Percentiles rank a stretch among this genome's conserved stretches.
These are phyloP conservation scores for Sistotremastrum niveocremeum DNA, from an alignment of 768 basidiomycete species.

Conservation along the genomic window DNA sequence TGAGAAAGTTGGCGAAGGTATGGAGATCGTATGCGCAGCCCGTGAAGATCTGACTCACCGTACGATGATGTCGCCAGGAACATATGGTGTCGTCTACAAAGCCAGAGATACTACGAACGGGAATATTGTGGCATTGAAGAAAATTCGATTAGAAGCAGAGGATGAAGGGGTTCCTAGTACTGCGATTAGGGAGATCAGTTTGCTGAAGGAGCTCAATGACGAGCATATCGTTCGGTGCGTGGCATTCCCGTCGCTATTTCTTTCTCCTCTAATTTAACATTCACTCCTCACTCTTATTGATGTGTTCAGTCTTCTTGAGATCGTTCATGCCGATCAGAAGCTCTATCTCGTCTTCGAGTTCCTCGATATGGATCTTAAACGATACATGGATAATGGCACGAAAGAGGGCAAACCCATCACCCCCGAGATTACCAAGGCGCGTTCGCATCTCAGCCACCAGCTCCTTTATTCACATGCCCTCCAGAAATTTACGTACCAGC, in stretches of 20 bases:
- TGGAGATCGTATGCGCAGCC: no score
- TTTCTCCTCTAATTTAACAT: neutral
- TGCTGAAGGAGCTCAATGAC: slow-evolving; percentile 93
- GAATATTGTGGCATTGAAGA: slow-evolving; percentile 91
- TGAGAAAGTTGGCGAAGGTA: slow-evolving; percentile 84
- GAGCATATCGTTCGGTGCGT: slow-evolving; percentile 87
- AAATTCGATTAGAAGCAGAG: slow-evolving; percentile 95
- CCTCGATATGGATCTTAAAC: slow-evolving; percentile 91
- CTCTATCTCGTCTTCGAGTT: slow-evolving; percentile 98
- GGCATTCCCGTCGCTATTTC: neutral
- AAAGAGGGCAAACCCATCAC: slow-evolving; percentile 58
- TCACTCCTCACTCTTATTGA: neutral
- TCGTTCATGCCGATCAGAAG: slow-evolving; percentile 94
- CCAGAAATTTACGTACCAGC: slow-evolving; percentile 94
- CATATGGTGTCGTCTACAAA: slow-evolving; percentile 98
- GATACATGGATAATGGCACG: slow-evolving; percentile 87
- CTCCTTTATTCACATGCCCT: slow-evolving; percentile 1
- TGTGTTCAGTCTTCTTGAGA: slow-evolving; percentile 68
- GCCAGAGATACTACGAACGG: slow-evolving; percentile 71
- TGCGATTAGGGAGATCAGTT: slow-evolving; percentile 94
- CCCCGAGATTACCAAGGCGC: slow-evolving; percentile 70
- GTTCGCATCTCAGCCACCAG: slow-evolving; percentile 7
- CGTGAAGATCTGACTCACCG: no score
- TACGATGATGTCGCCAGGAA: slow-evolving; percentile 39
- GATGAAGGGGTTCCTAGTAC: slow-evolving; percentile 98